Base-by-base conservation (phyloP, 345 rosid genomes). In the Syzygium oleosum region DNA sequence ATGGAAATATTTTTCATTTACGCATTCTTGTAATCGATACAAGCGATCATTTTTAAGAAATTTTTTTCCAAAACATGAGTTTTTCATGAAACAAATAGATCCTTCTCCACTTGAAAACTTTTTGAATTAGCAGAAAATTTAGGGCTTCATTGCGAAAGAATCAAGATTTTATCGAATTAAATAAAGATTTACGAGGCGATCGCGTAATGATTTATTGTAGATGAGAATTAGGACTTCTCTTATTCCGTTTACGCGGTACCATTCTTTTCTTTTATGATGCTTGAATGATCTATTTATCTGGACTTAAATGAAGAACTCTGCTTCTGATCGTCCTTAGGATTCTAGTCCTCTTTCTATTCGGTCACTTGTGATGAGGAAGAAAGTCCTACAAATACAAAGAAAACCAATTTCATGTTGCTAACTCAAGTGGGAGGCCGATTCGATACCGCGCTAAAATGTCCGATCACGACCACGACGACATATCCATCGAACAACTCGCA, bases 101-200 rank as follows among this genome's bases (percentile, higher is more conserved):
- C 80, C 80, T 16, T 16, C 23, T 16, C 41, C 1, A 3, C 22
- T 22, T 2, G 6, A 5, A 23, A 25, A 58, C 13, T 58, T 19
- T 11, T 73, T 25, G 7, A 73, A 9, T 73, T 73, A 4, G 17
- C 0, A 0, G 1, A 21, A 68, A 73, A 34, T 38, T 38, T 19
- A 38, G 14, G 2, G 5, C 4, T 38, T 1, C 0, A 19, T 34
- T 17, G 7, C 46, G 9, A 31, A 15, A 34, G 1, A 34, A 1
- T 17, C 46, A 19, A 68, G 2, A 9, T 19, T 17, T 68, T 68
- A 55, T 55, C 23, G 27, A 21, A 55, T 9, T 55, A 21, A 55
- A 55, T 1, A 22, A 7, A 34, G 1, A 68, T 31, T 2, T 1
- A 68, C 2, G 22, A 53, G 22, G 56, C 9, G 7, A 53, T 17